A percentile compares a stretch with the other conserved stretches of the same genome.
Evolutionary conservation across 305 asterid genomes (phyloP).

Genomic region (Fraxinus albicans): DNA sequence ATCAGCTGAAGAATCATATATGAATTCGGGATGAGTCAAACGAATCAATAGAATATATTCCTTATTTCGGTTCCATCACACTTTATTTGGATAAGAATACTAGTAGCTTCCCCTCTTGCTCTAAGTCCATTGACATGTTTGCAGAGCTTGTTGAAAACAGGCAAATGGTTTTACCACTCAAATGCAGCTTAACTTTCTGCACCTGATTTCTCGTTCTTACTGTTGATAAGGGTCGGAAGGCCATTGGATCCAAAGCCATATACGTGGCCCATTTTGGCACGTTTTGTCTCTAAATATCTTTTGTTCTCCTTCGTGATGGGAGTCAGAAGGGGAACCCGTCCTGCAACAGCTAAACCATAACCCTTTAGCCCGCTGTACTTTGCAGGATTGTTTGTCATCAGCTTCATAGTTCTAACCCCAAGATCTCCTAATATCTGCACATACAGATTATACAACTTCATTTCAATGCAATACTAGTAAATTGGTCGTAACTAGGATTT

Average conservation of each 20-base stretch:
- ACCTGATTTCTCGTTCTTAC: slow-evolving; percentile 30
- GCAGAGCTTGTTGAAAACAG: neutral
- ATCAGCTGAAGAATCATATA: neutral
- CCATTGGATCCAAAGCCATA: slow-evolving; percentile 53
- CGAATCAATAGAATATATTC: neutral
- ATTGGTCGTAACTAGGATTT: neutral
- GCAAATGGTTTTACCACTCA: slow-evolving; percentile 14
- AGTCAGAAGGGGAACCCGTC: slow-evolving; percentile 75
- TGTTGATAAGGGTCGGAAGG: slow-evolving; percentile 37
- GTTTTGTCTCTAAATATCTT: slow-evolving; percentile 82
- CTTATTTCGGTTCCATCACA: slow-evolving; percentile 1
- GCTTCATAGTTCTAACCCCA: slow-evolving; percentile 85
- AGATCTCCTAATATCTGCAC: slow-evolving; percentile 86
- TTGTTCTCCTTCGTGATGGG: slow-evolving; percentile 69
- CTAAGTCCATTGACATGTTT: neutral
- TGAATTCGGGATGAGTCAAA: neutral
- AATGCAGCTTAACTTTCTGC: slow-evolving; percentile 19
- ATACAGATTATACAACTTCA: neutral
- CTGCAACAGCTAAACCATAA: slow-evolving; percentile 77
- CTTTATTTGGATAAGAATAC: neutral
- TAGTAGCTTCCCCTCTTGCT: neutral
- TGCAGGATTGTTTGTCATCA: slow-evolving; percentile 97
- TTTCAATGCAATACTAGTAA: neutral
- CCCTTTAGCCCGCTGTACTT: slow-evolving; percentile 91
- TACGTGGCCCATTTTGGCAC: slow-evolving; percentile 81